Conservation (phyloP, 805 yeast species). For the Cyberlindnera euphorbiiphila region DNA sequence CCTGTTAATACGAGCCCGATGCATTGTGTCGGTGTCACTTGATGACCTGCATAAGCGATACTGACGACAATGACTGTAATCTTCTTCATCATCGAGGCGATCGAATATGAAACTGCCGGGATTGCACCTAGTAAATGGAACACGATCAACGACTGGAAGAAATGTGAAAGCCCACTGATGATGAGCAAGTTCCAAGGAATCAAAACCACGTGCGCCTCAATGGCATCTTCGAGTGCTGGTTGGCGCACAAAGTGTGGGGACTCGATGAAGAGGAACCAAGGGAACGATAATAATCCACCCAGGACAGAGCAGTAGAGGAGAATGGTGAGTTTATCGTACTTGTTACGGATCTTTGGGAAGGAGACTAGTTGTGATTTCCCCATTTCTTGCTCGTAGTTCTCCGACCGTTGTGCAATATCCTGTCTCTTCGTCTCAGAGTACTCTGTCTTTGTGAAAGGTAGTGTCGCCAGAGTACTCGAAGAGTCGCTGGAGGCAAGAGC, state of each 20-base stretch:
- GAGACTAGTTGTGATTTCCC: slow-evolving; percentile 12
- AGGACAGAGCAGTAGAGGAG: slow-evolving; percentile 72
- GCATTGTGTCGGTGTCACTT: slow-evolving; percentile 41
- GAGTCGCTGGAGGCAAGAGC: slow-evolving; percentile 14
- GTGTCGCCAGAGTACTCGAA: not conserved
- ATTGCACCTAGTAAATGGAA: slow-evolving; percentile 77
- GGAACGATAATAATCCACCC: slow-evolving; percentile 69
- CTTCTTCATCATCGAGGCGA: slow-evolving; percentile 84
- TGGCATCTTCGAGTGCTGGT: slow-evolving; percentile 14
- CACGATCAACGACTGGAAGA: slow-evolving; percentile 74
- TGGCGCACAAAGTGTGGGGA: slow-evolving; percentile 33
- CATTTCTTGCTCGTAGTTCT: slow-evolving; percentile 14
- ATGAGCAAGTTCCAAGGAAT: slow-evolving; percentile 49
- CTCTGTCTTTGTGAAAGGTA: slow-evolving; percentile 8
- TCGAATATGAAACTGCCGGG: slow-evolving; percentile 81
- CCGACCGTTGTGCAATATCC: slow-evolving; percentile 11
- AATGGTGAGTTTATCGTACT: slow-evolving; percentile 79
- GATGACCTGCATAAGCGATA: slow-evolving; percentile 56
- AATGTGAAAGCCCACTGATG: slow-evolving; percentile 73
- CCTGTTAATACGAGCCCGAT: slow-evolving; percentile 50
- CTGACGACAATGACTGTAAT: slow-evolving; percentile 80
- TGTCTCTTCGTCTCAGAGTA: slow-evolving; percentile 10
- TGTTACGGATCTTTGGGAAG: slow-evolving; percentile 30
- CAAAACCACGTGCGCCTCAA: slow-evolving; percentile 26
- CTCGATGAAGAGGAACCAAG: slow-evolving; percentile 68